Evolutionary conservation across 768 basidiomycete species (phyloP), one percentile per base, ranked within the genome.

Genomic region (Lenzites betulinus): DNA sequence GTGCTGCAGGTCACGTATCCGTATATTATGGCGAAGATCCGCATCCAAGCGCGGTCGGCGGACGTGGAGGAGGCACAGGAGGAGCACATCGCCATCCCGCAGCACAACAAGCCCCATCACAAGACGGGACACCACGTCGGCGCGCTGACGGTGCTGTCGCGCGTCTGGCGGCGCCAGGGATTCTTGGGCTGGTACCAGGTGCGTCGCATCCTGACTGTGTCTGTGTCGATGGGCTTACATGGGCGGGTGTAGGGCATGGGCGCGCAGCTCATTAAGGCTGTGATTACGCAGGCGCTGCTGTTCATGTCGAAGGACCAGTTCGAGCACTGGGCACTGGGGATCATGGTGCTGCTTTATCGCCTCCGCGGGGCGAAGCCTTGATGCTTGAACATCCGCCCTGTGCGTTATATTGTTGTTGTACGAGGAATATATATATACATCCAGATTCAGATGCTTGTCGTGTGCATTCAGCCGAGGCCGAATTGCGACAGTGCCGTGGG

Each of bases 301-400:
- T 99, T 99, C 79, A 90, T 96, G 78, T 92, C 94, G 64, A 99
- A 99, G 76, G 96, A 98, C 69, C 92, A 95, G 69, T 95, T 99
- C 68, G 97, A 99, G 72, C 84, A 84, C 4, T 96, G 90, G 83
- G 88, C 93, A 1, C 77, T 93, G 55, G 74, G 81, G 13, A 82
- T 95, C 60, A 86, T 92, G 79, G 72, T 86, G 23, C 60, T 88
- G 42, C 75, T 66, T 20, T 70, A 60, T 35, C 55, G 61, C 8
- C 38, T 69, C 18, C 65, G 62, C 12, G 48, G 59, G 23, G 54
- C 28, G 41, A 59, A 62, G 51, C 39, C 60, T 9, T 64, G 44
- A 44, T 4, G 4, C 30, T 33, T 11, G 30, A 33, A 11, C 11
- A 33, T 33, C 30, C 30, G 11, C 30, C 6, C 30, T 33, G 11